A percentile compares a stretch with the other conserved stretches of the same genome.
These are phyloP conservation scores for Wolfiporia cocos DNA, from an alignment of 1,284 basidiomycete genomes.

Conservation along the genomic window DNA sequence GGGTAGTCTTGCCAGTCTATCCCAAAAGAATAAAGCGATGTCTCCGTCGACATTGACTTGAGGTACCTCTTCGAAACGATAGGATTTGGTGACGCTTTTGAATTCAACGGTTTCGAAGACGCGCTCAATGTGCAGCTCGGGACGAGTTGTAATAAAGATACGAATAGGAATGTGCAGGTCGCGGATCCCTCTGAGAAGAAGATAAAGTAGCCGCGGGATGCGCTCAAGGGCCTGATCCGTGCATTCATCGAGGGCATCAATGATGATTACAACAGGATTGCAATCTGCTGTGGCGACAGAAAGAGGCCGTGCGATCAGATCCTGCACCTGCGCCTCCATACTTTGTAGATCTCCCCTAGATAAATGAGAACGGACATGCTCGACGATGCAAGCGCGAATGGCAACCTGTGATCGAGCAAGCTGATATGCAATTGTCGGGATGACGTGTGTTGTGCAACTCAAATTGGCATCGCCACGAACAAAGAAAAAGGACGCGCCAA, in stretches of 20 bases:
- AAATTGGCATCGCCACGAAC: background rate
- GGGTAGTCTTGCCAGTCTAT: background rate
- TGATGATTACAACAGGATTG: constrained; percentile 2
- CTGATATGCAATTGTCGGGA: background rate
- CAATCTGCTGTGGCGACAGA: background rate
- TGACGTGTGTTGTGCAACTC: background rate
- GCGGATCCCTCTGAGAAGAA: background rate
- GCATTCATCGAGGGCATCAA: constrained; percentile 10
- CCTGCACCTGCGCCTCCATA: background rate
- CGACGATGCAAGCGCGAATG: background rate
- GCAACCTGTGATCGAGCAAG: background rate
- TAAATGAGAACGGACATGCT: too few relatives aligned
- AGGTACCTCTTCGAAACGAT: background rate
- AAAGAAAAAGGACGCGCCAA: background rate
- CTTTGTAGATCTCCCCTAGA: background rate
- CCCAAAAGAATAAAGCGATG: background rate
- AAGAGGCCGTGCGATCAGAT: background rate
- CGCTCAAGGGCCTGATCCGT: constrained; percentile 1
- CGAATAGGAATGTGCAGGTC: constrained; percentile 1
- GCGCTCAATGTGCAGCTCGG: background rate
- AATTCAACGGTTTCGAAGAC: background rate
- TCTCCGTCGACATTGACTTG: background rate
- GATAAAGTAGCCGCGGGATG: background rate
- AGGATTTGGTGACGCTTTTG: too few relatives aligned
- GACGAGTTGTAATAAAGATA: constrained; percentile 9